phyloP scores from a whole-genome alignment of 2,329 filamentous ascomycete species.

The Fusarium sp. region DNA sequence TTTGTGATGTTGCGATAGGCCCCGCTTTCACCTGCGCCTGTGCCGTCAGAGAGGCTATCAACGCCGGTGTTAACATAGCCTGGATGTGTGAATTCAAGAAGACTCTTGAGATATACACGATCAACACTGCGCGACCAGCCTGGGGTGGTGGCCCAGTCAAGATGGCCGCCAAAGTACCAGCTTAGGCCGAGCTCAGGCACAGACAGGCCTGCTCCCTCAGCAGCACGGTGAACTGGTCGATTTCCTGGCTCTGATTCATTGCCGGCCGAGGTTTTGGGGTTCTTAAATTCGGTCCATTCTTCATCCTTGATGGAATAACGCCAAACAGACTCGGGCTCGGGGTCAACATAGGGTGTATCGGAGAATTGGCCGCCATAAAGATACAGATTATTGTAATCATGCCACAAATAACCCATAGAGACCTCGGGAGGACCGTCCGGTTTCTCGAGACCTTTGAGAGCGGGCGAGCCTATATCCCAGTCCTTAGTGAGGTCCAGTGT shows the following conservation, averaged over 20 bases:
- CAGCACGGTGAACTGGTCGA: slow-evolving; percentile 69
- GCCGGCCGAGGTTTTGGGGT: slow-evolving; percentile 69
- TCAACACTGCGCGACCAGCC: slow-evolving; percentile 73
- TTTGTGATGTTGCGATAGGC: slow-evolving; percentile 78
- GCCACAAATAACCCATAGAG: slow-evolving; percentile 79
- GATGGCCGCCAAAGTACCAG: slow-evolving; percentile 82
- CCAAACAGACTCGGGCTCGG: slow-evolving; percentile 71
- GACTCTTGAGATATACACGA: slow-evolving; percentile 75
- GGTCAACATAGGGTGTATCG: slow-evolving; percentile 65
- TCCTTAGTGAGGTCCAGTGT: slow-evolving; percentile 74
- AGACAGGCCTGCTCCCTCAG: slow-evolving; percentile 76
- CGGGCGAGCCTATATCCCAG: slow-evolving; percentile 73
- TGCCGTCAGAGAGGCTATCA: slow-evolving; percentile 58
- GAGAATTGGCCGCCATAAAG: slow-evolving; percentile 80
- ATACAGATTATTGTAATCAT: slow-evolving; percentile 73
- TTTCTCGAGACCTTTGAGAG: slow-evolving; percentile 67
- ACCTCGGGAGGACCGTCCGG: slow-evolving; percentile 76
- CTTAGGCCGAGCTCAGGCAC: slow-evolving; percentile 74
- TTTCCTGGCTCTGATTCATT: slow-evolving; percentile 66
- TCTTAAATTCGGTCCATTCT: slow-evolving; percentile 69
- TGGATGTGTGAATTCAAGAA: slow-evolving; percentile 80
- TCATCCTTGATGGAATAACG: slow-evolving; percentile 69
- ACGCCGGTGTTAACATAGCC: slow-evolving; percentile 72
- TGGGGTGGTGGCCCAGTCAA: slow-evolving; percentile 65
- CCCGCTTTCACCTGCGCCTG: slow-evolving; percentile 67